These are phyloP conservation scores for Tolypocladium capitatum DNA, from an alignment of 2,329 filamentous ascomycete species.

Conservation along the genomic window DNA sequence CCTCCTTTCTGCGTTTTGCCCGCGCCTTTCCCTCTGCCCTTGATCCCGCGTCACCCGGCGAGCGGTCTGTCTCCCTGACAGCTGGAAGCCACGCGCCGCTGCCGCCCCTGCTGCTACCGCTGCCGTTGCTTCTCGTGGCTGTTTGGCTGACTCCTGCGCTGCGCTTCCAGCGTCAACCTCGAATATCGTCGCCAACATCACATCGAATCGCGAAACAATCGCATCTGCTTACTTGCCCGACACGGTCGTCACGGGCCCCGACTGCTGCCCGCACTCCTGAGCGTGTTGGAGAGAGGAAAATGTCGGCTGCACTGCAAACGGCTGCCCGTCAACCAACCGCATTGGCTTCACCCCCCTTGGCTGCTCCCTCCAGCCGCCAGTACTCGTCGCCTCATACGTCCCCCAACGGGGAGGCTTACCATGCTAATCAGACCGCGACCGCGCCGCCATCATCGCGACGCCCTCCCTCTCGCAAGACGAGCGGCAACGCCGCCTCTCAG, in stretches of 20 bases:
- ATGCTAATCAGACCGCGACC: conserved; percentile 35
- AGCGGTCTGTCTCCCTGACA: neutral
- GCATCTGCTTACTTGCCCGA: neutral
- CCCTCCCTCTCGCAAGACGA: conserved; percentile 37
- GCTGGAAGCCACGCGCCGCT: neutral
- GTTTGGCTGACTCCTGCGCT: neutral
- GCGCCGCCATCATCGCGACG: conserved; percentile 40
- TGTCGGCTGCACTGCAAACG: conserved; percentile 48
- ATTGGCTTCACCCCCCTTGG: conserved; percentile 34
- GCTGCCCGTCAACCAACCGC: conserved; percentile 41
- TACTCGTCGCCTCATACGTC: conserved; percentile 39
- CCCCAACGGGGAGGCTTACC: conserved; percentile 41
- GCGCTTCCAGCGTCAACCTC: neutral
- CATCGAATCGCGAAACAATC: neutral
- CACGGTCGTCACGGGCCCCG: conserved; percentile 2
- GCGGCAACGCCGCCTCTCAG: conserved; percentile 30
- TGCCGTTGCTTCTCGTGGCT: neutral
- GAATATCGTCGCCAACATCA: neutral
- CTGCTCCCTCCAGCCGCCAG: conserved; percentile 34
- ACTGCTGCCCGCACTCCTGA: conserved; percentile 2
- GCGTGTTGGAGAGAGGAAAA: conserved; percentile 14
- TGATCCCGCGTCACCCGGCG: neutral
- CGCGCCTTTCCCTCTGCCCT: neutral
- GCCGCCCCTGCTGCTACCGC: neutral
- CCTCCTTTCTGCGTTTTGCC: neutral